Evolutionary conservation across 257 asterid genomes (phyloP).

Genomic region (Primulina eburnea): DNA sequence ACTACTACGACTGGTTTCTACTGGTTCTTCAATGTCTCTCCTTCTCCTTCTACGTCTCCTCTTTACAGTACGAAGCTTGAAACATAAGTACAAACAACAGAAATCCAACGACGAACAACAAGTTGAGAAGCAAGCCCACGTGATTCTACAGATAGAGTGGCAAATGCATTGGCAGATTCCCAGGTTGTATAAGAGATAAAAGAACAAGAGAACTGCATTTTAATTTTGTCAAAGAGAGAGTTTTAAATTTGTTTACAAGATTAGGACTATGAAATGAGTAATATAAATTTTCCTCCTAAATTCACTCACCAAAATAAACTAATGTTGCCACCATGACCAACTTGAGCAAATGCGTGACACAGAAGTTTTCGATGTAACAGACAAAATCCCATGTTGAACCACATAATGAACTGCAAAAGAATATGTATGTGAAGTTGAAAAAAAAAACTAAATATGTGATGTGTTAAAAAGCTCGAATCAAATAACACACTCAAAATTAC

Average conservation of each 20-base stretch:
- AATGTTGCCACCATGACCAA: constrained; percentile 45
- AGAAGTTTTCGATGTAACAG: constrained; percentile 72
- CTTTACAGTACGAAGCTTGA: constrained; percentile 44
- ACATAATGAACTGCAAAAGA: constrained; percentile 48
- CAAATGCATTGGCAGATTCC: constrained; percentile 76
- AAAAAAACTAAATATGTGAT: too few species aligned
- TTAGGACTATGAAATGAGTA: neutral
- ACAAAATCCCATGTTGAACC: constrained; percentile 63
- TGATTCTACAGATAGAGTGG: constrained; percentile 37
- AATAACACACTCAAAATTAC: neutral
- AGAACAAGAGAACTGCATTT: constrained; percentile 65
- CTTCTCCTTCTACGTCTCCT: constrained; percentile 31
- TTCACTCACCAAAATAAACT: constrained; percentile 51
- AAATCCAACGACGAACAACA: constrained; percentile 46
- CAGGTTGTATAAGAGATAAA: constrained; percentile 66
- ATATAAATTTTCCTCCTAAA: neutral
- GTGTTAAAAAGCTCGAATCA: neutral
- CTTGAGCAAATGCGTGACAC: constrained; percentile 58
- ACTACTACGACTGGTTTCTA: constrained; percentile 9
- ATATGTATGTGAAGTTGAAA: neutral
- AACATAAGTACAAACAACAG: constrained; percentile 56
- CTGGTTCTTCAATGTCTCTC: constrained; percentile 39
- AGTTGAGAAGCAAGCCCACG: constrained; percentile 50
- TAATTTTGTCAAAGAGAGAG: constrained; percentile 5
- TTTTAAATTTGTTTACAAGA: neutral